These are phyloP conservation scores for Iberis amara DNA, from an alignment of 441 rosid genomes.

Conservation along the genomic window DNA sequence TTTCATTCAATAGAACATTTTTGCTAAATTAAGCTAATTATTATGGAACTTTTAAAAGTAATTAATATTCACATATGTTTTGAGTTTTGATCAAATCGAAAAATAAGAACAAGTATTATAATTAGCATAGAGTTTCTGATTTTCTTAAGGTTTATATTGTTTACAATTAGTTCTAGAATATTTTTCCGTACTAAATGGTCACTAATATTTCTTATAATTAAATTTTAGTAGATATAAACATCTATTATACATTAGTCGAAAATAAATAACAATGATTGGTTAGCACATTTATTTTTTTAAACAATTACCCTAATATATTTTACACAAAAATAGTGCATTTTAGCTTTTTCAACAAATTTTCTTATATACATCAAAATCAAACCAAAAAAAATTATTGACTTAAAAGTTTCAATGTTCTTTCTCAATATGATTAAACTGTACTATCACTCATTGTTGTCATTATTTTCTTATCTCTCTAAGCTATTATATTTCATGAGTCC, in stretches of 20 bases:
- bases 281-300: no score
- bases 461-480: slow-evolving; percentile 14
- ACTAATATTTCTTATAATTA: neutral
- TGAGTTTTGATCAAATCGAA: no score
- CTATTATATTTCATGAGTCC: slow-evolving; percentile 22
- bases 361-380: neutral
- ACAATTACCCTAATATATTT: no score
- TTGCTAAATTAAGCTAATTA: slow-evolving; percentile 17
- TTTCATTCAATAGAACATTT: slow-evolving; percentile 7
- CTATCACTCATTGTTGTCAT: slow-evolving; percentile 32
- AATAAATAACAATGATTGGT: no score
- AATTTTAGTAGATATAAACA: neutral
- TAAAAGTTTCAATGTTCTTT: slow-evolving; percentile 9
- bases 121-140: no score
- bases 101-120: no score
- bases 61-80: neutral
- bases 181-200: neutral
- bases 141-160: no score
- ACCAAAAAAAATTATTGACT: slow-evolving; percentile 5
- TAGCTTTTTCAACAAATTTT: no score
- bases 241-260: no score
- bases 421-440: slow-evolving; percentile 30
- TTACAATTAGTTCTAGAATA: no score
- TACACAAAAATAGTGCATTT: no score
- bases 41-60: neutral